Base-by-base conservation (phyloP, 1,284 basidiomycete species). In the Volvariella surrecta region DNA sequence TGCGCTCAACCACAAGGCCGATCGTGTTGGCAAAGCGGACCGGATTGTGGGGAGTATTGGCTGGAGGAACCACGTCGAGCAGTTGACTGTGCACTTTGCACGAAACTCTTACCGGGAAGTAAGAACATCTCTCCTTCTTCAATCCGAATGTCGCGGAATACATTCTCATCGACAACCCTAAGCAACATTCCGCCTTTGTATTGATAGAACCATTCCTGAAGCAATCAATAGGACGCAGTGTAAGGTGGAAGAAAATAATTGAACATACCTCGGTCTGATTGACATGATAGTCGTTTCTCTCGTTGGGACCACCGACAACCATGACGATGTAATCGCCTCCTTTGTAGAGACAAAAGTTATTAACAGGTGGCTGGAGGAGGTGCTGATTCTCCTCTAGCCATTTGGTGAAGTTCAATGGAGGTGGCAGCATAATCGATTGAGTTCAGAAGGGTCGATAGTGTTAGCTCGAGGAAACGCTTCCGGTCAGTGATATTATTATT, bases 71-170 rank as follows among this genome's bases (percentile, higher is more conserved):
- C 11, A 6, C 6, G 24, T 11, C 24, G 6, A 28, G 6, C 6
- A 28, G 24, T 11, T 28, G 24, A 28, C 11, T 6, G 24, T 28
- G 24, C 6, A 28, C 11, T 28, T 28, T 11, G 6, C n/a, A n/a
- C n/a, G n/a, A n/a, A 28, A 6, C 8, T 21, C 74, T 44, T 48
- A 90, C 92, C 86, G 39, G 93, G 93, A 16, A 98, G 70, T 52
- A 98, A 61, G 62, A 95, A 97, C 91, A 98, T 96, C 52, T 94
- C 91, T 34, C 94, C 94, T 63, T 99, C 92, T 48, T 82, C 84
- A 54, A 98, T 96, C 19, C 70, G 66, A 31, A 98, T 87, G 58
- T 98, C 94, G 55, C 74, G 72, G 62, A 97, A 94, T 52, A 75
- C 70, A n/a, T 82, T 84, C 15, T 85, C 87, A 45, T 95, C 90